Evolutionary conservation across 2,329 filamentous ascomycete species (phyloP).

Genomic region (Alternaria sp.): DNA sequence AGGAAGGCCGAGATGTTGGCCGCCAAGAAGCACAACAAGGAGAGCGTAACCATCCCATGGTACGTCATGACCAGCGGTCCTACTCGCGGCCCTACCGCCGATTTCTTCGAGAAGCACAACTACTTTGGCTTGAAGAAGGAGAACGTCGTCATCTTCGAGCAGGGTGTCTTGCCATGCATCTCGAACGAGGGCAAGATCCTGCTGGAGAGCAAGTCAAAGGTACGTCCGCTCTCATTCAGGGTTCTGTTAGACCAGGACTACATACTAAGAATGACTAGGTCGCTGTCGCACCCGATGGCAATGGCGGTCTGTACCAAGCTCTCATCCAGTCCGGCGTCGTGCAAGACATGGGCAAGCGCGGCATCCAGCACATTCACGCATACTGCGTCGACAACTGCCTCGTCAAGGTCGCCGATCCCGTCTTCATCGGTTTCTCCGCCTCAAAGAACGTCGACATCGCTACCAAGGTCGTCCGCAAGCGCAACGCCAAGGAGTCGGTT

Average conservation of each 20-base stretch:
- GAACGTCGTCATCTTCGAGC: constrained; percentile 93
- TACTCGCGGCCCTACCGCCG: constrained; percentile 87
- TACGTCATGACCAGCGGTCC: constrained; percentile 99
- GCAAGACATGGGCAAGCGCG: constrained; percentile 85
- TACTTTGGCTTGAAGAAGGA: constrained; percentile 89
- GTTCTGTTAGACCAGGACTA: background rate
- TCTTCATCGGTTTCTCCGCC: constrained; percentile 93
- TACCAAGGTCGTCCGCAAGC: constrained; percentile 99
- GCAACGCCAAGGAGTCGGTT: constrained; percentile 93
- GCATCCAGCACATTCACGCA: constrained; percentile 92
- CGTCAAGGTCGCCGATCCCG: constrained; percentile 96
- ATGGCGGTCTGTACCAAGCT: constrained; percentile 95
- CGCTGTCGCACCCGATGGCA: constrained; percentile 94
- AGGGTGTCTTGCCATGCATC: constrained; percentile 95
- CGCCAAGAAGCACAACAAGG: constrained; percentile 68
- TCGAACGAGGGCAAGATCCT: constrained; percentile 98
- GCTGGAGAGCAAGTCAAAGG: constrained; percentile 85
- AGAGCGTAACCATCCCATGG: constrained; percentile 78
- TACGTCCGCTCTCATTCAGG: constrained; percentile 38
- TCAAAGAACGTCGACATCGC: constrained; percentile 90
- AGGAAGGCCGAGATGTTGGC: constrained; percentile 83
- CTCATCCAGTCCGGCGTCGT: constrained; percentile 81
- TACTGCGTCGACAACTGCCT: constrained; percentile 99
- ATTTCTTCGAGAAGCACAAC: constrained; percentile 86
- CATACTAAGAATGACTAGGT: constrained; percentile 57